Percentiles rank a stretch among this genome's conserved stretches.
Evolutionary conservation across 176 grass and related monocot genomes (phyloP).

Genomic region (Eremochloa ophiuroides): DNA sequence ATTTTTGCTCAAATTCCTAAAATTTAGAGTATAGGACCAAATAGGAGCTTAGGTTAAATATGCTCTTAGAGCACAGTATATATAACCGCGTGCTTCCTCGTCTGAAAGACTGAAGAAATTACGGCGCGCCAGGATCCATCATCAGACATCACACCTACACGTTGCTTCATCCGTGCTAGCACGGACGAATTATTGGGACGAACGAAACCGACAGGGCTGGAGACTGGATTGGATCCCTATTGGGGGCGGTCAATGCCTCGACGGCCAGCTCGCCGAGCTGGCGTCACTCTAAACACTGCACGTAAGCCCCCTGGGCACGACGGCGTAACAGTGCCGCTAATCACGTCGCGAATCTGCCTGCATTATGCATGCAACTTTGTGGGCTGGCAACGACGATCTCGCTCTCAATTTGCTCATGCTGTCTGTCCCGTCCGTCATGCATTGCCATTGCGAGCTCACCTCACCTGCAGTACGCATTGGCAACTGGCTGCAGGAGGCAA

Average conservation of each 20-base stretch:
- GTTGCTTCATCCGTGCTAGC: neutral
- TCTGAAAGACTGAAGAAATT: neutral
- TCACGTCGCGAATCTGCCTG: neutral
- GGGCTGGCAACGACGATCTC: too few species aligned
- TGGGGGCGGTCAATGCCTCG: slow-evolving; percentile 13
- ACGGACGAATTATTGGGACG: neutral
- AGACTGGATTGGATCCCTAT: neutral
- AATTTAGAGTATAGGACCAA: too few species aligned
- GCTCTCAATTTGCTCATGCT: neutral
- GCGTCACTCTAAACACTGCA: slow-evolving; percentile 17
- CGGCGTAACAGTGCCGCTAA: slow-evolving; percentile 16
- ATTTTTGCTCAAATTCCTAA: too few species aligned
- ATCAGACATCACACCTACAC: neutral
- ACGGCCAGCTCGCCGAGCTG: neutral
- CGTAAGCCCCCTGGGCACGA: neutral
- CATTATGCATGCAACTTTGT: too few species aligned
- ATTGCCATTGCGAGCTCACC: neutral
- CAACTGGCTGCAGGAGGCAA: neutral
- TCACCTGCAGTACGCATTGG: neutral
- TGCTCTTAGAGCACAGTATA: too few species aligned
- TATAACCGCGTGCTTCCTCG: neutral
- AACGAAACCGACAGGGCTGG: neutral
- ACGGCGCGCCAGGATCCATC: neutral
- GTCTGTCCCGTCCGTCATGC: too few species aligned
- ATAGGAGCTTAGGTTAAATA: too few species aligned